A percentile compares a stretch with the other conserved stretches of the same genome.
phyloP scores from a whole-genome alignment of 148 eudicot genomes.

The Polygonum aviculare region DNA sequence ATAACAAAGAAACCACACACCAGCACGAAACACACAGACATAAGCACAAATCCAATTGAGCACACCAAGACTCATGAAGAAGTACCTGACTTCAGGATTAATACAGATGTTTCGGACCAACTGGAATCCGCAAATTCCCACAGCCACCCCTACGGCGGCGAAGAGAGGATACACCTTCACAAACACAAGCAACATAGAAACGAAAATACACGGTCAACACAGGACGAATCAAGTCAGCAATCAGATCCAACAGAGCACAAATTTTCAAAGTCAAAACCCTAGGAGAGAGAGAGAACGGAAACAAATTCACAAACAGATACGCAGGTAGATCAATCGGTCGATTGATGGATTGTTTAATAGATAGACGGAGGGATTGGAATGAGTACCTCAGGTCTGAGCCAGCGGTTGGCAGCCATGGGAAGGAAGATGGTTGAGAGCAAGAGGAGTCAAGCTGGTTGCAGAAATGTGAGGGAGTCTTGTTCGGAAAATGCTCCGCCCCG shows the following conservation, averaged over 20 bases:
- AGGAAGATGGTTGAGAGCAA: neutral
- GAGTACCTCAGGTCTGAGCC: constrained; percentile 32
- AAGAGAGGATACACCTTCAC: constrained; percentile 29
- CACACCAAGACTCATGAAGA: neutral
- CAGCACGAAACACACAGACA: neutral
- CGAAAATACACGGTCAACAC: neutral
- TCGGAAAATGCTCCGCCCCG: neutral
- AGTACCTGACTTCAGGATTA: constrained; percentile 45
- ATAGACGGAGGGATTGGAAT: neutral
- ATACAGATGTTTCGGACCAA: constrained; percentile 24
- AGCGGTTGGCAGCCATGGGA: constrained; percentile 17
- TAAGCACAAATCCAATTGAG: neutral
- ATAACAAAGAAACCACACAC: neutral
- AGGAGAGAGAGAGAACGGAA: neutral
- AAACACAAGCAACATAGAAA: neutral
- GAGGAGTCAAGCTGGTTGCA: neutral
- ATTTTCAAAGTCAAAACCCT: neutral
- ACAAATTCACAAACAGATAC: neutral
- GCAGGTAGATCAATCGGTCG: neutral
- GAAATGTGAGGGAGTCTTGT: neutral
- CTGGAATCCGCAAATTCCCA: constrained; percentile 30
- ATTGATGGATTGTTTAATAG: neutral
- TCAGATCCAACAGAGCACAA: neutral
- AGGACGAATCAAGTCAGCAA: neutral
- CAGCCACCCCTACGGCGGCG: constrained; percentile 23